Evolutionary conservation across 257 asterid species (phyloP).

Genomic region (Petrea volubilis): DNA sequence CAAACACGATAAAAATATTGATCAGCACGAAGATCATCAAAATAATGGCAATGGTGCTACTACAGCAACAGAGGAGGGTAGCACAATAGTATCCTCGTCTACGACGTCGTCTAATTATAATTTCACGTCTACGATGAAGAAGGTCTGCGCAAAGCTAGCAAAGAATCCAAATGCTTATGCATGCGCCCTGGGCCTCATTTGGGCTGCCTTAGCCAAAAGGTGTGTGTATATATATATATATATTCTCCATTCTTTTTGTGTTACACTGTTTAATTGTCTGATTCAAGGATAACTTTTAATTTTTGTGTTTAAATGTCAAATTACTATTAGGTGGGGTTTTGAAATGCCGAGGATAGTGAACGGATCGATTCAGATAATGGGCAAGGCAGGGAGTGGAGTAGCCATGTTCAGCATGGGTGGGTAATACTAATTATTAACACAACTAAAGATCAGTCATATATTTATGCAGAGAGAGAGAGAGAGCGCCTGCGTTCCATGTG

Average conservation of each 20-base stretch:
- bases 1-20: not conserved
- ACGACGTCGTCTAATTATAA: not conserved
- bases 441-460: no score
- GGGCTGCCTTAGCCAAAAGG: conserved; percentile 69
- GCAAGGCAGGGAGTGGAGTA: conserved; percentile 73
- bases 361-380: conserved; percentile 70
- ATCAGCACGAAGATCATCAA: not conserved
- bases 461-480: no score
- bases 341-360: conserved; percentile 59
- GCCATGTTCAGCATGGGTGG: conserved; percentile 82
- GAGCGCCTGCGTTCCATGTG: no score
- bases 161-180: conserved; percentile 67
- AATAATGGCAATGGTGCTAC: not conserved
- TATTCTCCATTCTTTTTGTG: no score
- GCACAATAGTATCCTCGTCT: not conserved
- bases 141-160: conserved; percentile 45
- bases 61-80: not conserved
- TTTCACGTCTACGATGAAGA: conserved; percentile 40
- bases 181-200: conserved; percentile 61
- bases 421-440: not conserved
- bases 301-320: no score
- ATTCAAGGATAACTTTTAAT: no score
- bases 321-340: conserved; percentile 55
- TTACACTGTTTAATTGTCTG: no score
- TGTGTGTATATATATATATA: not conserved